Base-by-base conservation (phyloP, 1,139 yeast genomes). In the Yamadazyma diddensiae region DNA sequence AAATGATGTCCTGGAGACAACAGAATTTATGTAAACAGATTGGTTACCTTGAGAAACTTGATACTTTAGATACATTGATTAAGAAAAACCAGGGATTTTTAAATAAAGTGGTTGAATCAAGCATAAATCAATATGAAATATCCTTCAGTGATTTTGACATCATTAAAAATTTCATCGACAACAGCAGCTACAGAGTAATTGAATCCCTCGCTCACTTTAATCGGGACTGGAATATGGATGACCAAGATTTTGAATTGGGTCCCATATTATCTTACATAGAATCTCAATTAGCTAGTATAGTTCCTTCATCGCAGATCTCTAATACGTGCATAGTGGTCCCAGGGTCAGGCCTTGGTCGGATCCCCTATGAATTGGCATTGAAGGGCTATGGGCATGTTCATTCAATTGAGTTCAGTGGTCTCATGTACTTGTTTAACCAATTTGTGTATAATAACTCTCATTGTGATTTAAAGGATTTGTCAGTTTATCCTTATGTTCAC, bases 301-400 rank as follows among this genome's bases (percentile, higher is more conserved):
- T 63, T 10, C 58, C 66, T 1, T 43, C 36, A 2, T 35, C 39
- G 0, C 54, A 56, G 14, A 47, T 52, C 28, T 34, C 42, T 1
- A 54, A 59, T 6, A 74, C 84, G 0, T 52, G 73, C 14, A 66
- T 83, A 1, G 53, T 85, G 4, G 71, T 83, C 2, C 95, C 95
- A 0, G 95, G 95, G 0, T 74, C 88, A 1, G 95, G 95, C 0
- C 61, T 82, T 26, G 94, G 94, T 0, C 64, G 84, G 44, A 59
- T 83, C 2, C 79, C 94, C 2, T 80, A 79, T 50, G 82, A 77
- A 41, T 44, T 83, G 15, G 72, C 87, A 7, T 24, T 13, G 4
- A 11, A 20, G 4, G 41, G 42, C 5, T 65, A 66, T 41, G 56
- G 59, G 0, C 51, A 69, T 1, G 86, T 84, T 0, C 79, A 79